Evolutionary conservation across 164 flowering plant species (phyloP).

Genomic region (Magnolia sinica): DNA sequence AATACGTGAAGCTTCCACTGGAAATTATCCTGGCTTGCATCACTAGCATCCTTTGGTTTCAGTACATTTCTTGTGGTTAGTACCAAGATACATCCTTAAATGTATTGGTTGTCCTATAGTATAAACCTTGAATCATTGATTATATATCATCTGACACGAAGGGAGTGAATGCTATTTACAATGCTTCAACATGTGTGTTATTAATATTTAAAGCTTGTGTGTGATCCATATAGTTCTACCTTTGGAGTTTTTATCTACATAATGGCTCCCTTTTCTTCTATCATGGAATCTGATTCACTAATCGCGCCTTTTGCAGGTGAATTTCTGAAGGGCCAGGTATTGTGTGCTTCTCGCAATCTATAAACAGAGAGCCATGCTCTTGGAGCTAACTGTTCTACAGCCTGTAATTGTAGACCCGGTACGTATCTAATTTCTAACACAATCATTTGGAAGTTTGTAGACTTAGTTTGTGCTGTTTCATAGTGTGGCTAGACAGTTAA

Average conservation of each 20-base stretch:
- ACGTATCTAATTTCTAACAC: neutral
- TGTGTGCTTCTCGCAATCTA: conserved; percentile 8
- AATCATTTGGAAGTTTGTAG: too few species aligned
- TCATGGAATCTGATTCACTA: neutral
- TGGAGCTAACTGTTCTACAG: conserved; percentile 12
- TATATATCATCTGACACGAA: neutral
- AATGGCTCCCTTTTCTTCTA: neutral
- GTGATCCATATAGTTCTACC: too few species aligned
- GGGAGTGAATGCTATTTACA: too few species aligned
- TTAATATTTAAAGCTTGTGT: too few species aligned
- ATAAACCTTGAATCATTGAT: neutral
- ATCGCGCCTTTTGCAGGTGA: conserved; percentile 5
- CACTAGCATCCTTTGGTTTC: conserved; percentile 38
- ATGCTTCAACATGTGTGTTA: too few species aligned
- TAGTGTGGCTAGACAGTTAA: too few species aligned
- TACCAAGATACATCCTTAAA: neutral
- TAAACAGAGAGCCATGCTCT: neutral
- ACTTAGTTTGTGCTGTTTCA: too few species aligned
- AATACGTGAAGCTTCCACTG: conserved; percentile 43
- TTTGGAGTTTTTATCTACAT: neutral
- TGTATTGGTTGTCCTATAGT: neutral
- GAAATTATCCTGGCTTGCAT: conserved; percentile 35
- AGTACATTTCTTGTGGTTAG: conserved; percentile 55
- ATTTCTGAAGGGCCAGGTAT: neutral
- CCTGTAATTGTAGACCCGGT: conserved; percentile 17